Conservation (phyloP, 2,329 filamentous ascomycete species). For the Aspergillus ochraceus region DNA sequence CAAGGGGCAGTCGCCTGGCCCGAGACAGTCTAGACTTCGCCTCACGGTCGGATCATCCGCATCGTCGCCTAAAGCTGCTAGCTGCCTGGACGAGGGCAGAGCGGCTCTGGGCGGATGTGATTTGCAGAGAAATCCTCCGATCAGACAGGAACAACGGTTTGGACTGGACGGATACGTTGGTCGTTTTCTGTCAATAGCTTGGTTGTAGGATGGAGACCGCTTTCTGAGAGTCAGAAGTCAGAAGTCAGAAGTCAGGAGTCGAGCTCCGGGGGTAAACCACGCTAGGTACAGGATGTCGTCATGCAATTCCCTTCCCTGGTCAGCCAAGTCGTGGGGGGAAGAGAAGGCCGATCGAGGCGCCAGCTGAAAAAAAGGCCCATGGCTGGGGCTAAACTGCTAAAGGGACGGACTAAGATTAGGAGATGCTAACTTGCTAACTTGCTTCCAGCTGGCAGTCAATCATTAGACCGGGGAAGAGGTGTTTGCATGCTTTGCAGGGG, state of each 20-base stretch:
- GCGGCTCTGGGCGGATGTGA: neutral
- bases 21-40: constrained; percentile 11
- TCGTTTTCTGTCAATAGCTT: constrained; percentile 6
- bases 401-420: constrained; percentile 1
- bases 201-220: no score
- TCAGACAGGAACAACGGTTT: constrained; percentile 2
- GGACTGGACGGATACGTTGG: neutral
- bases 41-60: constrained; percentile 9
- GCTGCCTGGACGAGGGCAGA: neutral
- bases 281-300: constrained; percentile 11
- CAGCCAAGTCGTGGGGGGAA: constrained; percentile 10
- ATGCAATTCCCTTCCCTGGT: constrained; percentile 1
- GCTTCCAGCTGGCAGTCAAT: neutral
- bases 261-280: neutral
- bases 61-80: neutral
- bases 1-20: neutral
- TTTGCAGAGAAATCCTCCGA: neutral
- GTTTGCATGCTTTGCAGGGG: no score
- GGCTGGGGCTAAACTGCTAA: constrained; percentile 1
- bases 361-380: constrained; percentile 18
- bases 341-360: constrained; percentile 13
- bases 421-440: neutral
- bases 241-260: no score
- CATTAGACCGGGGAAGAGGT: no score
- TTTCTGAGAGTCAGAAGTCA: no score